phyloP scores from a whole-genome alignment of 2,329 filamentous ascomycete genomes.

The Penicillium sp. region DNA sequence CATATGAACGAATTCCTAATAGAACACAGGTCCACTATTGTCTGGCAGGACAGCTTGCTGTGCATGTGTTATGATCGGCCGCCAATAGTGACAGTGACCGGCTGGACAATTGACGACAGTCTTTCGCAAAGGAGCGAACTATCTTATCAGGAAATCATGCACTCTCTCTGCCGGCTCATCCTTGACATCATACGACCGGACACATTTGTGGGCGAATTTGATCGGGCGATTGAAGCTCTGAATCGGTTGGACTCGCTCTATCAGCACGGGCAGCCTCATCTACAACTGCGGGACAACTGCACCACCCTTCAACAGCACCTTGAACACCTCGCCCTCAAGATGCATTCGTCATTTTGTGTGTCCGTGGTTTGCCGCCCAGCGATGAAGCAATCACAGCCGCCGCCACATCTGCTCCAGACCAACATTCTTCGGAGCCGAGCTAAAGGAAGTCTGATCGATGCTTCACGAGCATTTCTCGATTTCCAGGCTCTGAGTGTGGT shows the following conservation, averaged over 20 bases:
- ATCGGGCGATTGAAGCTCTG: constrained; percentile 35
- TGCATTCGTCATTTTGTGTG: constrained; percentile 53
- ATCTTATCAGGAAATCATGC: constrained; percentile 32
- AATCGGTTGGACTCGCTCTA: constrained; percentile 47
- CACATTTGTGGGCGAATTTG: constrained; percentile 22
- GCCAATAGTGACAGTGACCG: constrained; percentile 28
- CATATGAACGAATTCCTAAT: no score
- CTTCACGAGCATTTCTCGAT: constrained; percentile 34
- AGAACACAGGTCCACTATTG: constrained; percentile 30
- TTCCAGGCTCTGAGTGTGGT: constrained; percentile 35
- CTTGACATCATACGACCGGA: constrained; percentile 49
- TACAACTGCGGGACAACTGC: constrained; percentile 48
- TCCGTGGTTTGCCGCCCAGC: constrained; percentile 59
- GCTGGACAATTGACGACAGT: constrained; percentile 23
- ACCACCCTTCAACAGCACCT: constrained; percentile 48
- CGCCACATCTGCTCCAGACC: constrained; percentile 1
- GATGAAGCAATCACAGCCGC: constrained; percentile 41
- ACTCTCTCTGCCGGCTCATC: constrained; percentile 27
- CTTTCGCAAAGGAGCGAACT: constrained; percentile 18
- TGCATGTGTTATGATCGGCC: constrained; percentile 38
- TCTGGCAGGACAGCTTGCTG: constrained; percentile 40
- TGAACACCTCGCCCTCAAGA: constrained; percentile 58
- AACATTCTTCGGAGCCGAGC: constrained; percentile 24
- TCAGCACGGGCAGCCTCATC: constrained; percentile 53
- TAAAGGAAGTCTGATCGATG: constrained; percentile 28